Base-by-base conservation (phyloP, 1,139 yeast species). In the Wickerhamomyces sp. region DNA sequence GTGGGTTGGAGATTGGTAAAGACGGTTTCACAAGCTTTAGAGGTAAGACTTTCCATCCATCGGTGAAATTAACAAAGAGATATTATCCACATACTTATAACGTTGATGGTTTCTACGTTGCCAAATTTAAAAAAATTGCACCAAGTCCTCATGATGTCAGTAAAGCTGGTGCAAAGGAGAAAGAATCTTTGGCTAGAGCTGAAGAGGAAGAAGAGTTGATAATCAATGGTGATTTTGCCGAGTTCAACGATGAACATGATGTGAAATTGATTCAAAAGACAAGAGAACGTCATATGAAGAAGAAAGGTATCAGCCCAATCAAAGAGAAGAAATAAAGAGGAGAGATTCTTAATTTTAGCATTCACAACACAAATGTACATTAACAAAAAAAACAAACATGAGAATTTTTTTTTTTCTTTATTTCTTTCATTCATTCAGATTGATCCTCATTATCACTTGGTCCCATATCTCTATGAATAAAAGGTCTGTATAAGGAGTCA, bases 11-110 rank as follows among this genome's bases (percentile, higher is more conserved):
- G 42, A 91, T 93, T 45, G 99, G 99, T 62, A 87, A 87, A 56
- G 95, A 87, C 53, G 99, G 97, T 5, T 91, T 91, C 64, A 80
- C 94, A 5, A 81, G 91, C 31, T 93, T 73, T 69, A 75, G 97
- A 59, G 99, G 98, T 37, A 89, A 88, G 63, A 85, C 78, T 41
- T 93, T 89, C 69, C 80, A 84, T 57, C 75, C 86, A 35, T 76
- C 77, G 48, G 61, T 91, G 38, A 75, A 76, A 33, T 66, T 89
- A 50, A 88, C 98, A 2, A 80, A 96, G 66, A 78, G 99, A 61
- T 93, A 91, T 62, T 93, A 91, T 59, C 99, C 99, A 37, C 99
- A 93, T 62, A 89, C 95, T 22, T 91, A 91, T 60, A 93, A 93
- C 60, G 98, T 93, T 36, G 99, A 93, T 64, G 99, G 99, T 24